phyloP scores from a whole-genome alignment of 208 protist species.

The Crithidia bombi region DNA sequence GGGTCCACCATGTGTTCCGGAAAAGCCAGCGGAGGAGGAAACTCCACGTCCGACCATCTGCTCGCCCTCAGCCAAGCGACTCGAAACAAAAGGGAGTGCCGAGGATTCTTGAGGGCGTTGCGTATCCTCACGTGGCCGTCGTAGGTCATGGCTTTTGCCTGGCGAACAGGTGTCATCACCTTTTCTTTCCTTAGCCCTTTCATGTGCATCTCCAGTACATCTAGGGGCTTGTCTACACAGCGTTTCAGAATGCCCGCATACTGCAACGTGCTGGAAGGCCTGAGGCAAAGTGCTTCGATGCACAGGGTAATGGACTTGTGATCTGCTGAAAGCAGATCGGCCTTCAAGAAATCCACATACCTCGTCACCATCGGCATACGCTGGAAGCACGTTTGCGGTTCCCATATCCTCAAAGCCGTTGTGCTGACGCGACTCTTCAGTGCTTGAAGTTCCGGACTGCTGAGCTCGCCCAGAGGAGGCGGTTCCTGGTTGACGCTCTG shows the following conservation, averaged over 20 bases:
- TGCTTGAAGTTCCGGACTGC: neutral
- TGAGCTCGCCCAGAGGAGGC: neutral
- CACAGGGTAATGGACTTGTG: neutral
- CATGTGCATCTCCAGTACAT: neutral
- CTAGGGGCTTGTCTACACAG: neutral
- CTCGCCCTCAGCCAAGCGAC: slow-evolving; percentile 6
- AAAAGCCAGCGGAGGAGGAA: neutral
- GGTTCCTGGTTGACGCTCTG: neutral
- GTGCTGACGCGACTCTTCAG: neutral
- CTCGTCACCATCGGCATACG: neutral
- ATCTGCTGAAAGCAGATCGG: neutral
- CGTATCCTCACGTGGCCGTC: neutral
- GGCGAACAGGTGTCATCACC: neutral
- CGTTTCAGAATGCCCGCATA: neutral
- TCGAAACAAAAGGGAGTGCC: neutral
- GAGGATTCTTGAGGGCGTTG: neutral
- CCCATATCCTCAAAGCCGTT: neutral
- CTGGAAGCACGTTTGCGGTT: neutral
- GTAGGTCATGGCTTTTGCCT: neutral
- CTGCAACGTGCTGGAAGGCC: neutral
- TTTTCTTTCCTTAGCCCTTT: neutral
- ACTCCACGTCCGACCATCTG: slow-evolving; percentile 9
- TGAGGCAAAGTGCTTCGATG: neutral
- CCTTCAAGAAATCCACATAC: neutral
- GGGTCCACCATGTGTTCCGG: slow-evolving; percentile 9